These are phyloP conservation scores for Forsythia viridissima DNA, from an alignment of 257 asterid species.

Conservation along the genomic window DNA sequence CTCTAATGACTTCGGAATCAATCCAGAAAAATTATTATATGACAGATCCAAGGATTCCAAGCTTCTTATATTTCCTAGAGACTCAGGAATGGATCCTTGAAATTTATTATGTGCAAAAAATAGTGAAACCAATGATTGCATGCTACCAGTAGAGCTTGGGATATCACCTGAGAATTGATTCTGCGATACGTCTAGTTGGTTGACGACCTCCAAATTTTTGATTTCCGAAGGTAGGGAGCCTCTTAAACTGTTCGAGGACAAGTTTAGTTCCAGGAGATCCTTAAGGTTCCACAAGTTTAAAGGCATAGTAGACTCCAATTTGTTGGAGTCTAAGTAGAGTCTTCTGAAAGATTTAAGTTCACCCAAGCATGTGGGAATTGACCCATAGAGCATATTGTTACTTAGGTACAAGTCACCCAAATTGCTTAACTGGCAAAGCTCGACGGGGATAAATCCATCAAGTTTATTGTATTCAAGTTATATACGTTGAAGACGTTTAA, in stretches of 20 bases:
- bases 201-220: constrained; percentile 29
- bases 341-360: constrained; percentile 40
- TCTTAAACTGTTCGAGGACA: constrained; percentile 42
- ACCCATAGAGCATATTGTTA: constrained; percentile 41
- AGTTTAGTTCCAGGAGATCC: constrained; percentile 44
- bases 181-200: constrained; percentile 43
- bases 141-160: constrained; percentile 40
- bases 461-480: constrained; percentile 50
- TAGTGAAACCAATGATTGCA: constrained; percentile 35
- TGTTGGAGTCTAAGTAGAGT: constrained; percentile 44
- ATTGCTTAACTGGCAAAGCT: constrained; percentile 38
- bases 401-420: constrained; percentile 47
- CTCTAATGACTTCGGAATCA: constrained; percentile 43
- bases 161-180: constrained; percentile 50
- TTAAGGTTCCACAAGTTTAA: constrained; percentile 41
- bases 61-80: constrained; percentile 36
- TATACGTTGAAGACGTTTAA: constrained; percentile 32
- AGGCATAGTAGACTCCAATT: constrained; percentile 38
- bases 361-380: constrained; percentile 58
- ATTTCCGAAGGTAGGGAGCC: constrained; percentile 42
- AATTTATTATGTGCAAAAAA: constrained; percentile 49
- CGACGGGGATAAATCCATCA: constrained; percentile 43
- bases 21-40: constrained; percentile 36
- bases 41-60: constrained; percentile 53
- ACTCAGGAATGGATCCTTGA: constrained; percentile 40